Base-by-base conservation (phyloP, 306 rosid genomes). In the Sechiopsis laciniata region DNA sequence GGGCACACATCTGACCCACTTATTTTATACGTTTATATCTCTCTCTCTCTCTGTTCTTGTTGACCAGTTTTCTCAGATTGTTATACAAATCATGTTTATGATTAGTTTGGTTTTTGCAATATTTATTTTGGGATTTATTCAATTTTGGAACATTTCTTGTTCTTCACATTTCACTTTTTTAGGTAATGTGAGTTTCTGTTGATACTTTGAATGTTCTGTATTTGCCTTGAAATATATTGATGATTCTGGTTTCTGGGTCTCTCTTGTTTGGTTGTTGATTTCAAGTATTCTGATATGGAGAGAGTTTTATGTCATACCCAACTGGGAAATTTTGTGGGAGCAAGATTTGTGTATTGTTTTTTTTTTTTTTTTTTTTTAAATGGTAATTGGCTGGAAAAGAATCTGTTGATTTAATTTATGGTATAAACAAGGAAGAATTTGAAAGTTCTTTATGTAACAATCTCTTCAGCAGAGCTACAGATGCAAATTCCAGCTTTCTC, bases 1-100 rank as follows among this genome's bases (percentile, higher is more conserved):
- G 74, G 74, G 63, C 35, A 52, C 82, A 62, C 74, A 46, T 32
- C 37, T 80, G 83, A 78, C 91, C 87, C 90, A 81, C 87, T 32
- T 16, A 10, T 65, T 65, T n/a, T n/a, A n/a, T n/a, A n/a, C n/a
- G n/a, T n/a, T n/a, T n/a, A n/a, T n/a, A n/a, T n/a, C n/a, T n/a
- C n/a, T n/a, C n/a, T n/a, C n/a, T n/a, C n/a, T n/a, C n/a, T n/a
- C n/a, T n/a, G n/a, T n/a, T n/a, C n/a, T n/a, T n/a, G n/a, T n/a
- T n/a, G n/a, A n/a, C n/a, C 29, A 26, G 29, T 5, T 50, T 17
- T 42, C 26, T 10, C 72, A 20, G 19, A 67, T 46, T 46, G 56
- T 46, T 67, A 45, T 67, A 21, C 73, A 45, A 42, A 4, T 42
- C 55, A 66, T 64, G 32, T 5, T 66, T 66, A 16, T 42, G 8